Conservation (phyloP, 192 early-diverging fungal species). For the Backusella liffmaniae region DNA sequence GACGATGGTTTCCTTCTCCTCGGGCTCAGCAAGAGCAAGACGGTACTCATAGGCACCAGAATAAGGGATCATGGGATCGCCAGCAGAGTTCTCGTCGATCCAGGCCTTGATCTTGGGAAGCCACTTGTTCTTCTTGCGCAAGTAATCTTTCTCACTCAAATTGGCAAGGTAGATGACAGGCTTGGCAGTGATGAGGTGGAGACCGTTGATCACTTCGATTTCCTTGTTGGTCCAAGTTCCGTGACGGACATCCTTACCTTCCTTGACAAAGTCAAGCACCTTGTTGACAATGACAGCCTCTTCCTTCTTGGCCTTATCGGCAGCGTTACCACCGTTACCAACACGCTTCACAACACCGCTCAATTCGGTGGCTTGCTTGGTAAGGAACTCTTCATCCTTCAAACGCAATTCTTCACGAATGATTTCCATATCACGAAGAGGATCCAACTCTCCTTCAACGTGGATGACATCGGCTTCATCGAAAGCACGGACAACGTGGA, state of each 20-base stretch:
- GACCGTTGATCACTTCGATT: constrained; percentile 81
- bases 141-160: constrained; percentile 84
- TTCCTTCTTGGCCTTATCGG: constrained; percentile 90
- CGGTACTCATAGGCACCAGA: constrained; percentile 76
- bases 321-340: constrained; percentile 75
- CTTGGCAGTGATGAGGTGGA: constrained; percentile 91
- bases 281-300: constrained; percentile 69
- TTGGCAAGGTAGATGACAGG: constrained; percentile 95
- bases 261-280: constrained; percentile 75
- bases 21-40: constrained; percentile 36
- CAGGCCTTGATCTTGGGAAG: constrained; percentile 87
- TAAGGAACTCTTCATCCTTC: constrained; percentile 85
- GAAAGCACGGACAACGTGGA: constrained; percentile 87
- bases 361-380: constrained; percentile 68
- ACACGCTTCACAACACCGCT: constrained; percentile 66
- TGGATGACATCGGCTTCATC: constrained; percentile 94
- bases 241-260: constrained; percentile 81
- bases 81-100: constrained; percentile 89
- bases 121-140: constrained; percentile 87
- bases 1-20: constrained; percentile 59
- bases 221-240: constrained; percentile 93
- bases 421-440: constrained; percentile 89
- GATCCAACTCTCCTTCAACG: constrained; percentile 87
- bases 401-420: constrained; percentile 94
- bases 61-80: constrained; percentile 90